These are phyloP conservation scores for Magnolia kwangsiensis DNA, from an alignment of 164 flowering plant species.

Conservation along the genomic window DNA sequence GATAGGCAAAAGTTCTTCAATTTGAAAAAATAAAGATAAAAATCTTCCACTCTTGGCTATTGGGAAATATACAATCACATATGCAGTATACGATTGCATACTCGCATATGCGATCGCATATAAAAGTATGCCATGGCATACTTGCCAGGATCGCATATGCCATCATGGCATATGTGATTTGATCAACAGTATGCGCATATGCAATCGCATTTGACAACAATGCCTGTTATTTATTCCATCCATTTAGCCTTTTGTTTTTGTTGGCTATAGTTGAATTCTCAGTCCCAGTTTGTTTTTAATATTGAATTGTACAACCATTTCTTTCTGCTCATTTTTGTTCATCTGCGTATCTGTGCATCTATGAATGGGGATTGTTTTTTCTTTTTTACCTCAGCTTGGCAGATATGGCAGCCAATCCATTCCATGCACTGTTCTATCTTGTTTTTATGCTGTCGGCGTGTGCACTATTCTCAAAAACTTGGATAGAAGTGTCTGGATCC, in stretches of 20 bases:
- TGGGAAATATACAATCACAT: no score
- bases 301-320: background rate
- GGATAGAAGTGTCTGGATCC: constrained; percentile 90
- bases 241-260: background rate
- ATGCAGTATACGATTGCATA: no score
- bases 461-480: constrained; percentile 80
- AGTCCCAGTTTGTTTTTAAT: background rate
- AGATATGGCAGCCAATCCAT: constrained; percentile 47
- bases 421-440: constrained; percentile 69
- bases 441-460: constrained; percentile 79
- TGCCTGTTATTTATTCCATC: no score
- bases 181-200: no score
- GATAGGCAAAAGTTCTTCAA: no score
- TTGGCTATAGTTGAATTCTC: background rate
- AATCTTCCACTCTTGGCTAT: no score
- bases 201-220: no score
- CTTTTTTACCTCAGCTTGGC: constrained; percentile 32
- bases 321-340: background rate
- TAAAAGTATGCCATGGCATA: no score
- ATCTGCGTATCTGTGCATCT: background rate
- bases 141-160: no score
- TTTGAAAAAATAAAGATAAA: no score
- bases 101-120: no score
- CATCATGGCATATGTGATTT: no score
- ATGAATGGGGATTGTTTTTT: background rate